Base-by-base conservation (phyloP, 371 early-diverging fungal species). In the Mortierella sp. region DNA sequence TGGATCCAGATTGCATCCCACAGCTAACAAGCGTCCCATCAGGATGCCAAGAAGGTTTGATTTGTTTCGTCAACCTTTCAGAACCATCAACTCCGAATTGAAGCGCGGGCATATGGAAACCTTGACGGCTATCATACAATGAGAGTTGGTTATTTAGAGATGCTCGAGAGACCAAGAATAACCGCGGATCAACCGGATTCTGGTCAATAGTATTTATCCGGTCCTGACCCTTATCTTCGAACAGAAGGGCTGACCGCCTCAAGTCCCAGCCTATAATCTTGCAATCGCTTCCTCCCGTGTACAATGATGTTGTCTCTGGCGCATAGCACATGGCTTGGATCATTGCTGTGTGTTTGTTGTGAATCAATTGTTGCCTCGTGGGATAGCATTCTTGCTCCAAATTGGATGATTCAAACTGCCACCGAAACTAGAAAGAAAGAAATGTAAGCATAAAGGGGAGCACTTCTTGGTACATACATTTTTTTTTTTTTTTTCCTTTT, bases 21-120 rank as follows among this genome's bases (percentile, higher is more conserved):
- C 79, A 37, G 37, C 79, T 78, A 22, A 78, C 70, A 40, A 78
- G 56, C 0, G 62, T 66, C 3, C 79, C 79, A 19, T 22, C 60
- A 22, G 79, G 79, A 23, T 78, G 79, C 79, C 79, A 78, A 2
- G 73, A 73, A 0, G 79, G 79, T 42, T 62, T 40, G 2, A 78
- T 51, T n/a, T 69, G 65, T 26, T 54, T 64, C 23, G 73, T 69
- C 57, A 78, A 26, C 17, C 73, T 78, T 5, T 78, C 79, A 1
- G 70, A 61, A n/a, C 67, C 42, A 28, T 68, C 59, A 22, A 66
- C 70, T 8, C 79, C 79, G 59, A 78, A 69, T 26, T 58, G 49
- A 43, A 78, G 34, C 0, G 73, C 79, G 2, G 73, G 64, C n/a
- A 37, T 43, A 2, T 69, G 57, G 15, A 73, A 63, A 31, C 70